Base-by-base conservation (phyloP, 352 stramenopile genomes). In the Globisporangium orthogonon region DNA sequence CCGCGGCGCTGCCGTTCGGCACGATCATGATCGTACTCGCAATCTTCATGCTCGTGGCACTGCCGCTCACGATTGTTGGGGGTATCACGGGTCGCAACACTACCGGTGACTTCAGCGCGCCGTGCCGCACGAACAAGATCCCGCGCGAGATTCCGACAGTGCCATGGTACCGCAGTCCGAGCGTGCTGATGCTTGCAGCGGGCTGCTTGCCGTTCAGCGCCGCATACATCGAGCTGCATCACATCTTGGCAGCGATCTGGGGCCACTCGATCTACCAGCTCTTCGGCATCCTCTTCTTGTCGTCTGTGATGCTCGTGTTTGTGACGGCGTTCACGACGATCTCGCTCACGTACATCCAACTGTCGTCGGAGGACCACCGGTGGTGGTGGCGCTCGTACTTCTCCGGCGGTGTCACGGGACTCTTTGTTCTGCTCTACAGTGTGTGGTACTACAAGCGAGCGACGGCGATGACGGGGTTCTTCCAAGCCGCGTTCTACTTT, bases 181-280 rank as follows among this genome's bases (percentile, higher is more conserved):
- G 75, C 7, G 64, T 95, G 48, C 83, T 98, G 63, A 83, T 98
- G 60, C 54, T 98, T 51, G 87, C 97, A 41, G 94, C 95, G 5
- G 96, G 96, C 17, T 98, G 98, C 62, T 77, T 99, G 46, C 96
- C 96, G 33, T 99, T 99, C 74, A 98, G 88, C 37, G 95, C 95
- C 14, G 98, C 98, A 61, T 99, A 98, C 84, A 98, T 99, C 66
- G 96, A 99, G 72, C 74, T 99, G 58, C 94, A 98, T 68, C 98
- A 98, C 85, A 98, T 99, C 53, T 98, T 99, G 61, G 93, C 90
- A 17, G 92, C 93, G 46, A 98, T 98, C 60, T 99, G 96, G 96
- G 96, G 96, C 54, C 95, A 98, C 68, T 96, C 97, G 74, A 97
- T 98, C 66, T 99, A 99, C 91, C 98, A 94, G 52, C 78, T 99